phyloP scores from a whole-genome alignment of 768 basidiomycete genomes.

The Lactarius sp. region DNA sequence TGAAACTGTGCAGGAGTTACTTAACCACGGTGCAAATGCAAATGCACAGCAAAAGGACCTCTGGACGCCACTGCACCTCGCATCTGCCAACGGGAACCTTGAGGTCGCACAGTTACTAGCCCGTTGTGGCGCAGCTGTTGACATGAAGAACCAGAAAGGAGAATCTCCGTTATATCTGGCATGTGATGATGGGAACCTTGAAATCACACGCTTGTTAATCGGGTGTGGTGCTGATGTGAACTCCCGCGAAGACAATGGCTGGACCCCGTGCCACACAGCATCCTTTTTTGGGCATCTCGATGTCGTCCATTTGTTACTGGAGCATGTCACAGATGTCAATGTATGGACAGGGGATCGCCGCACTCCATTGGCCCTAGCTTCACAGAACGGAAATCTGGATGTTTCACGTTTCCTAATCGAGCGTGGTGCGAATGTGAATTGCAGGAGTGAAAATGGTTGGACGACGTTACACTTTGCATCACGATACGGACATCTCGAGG shows the following conservation, averaged over 20 bases:
- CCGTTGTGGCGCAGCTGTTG: background rate
- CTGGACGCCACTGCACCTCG: no score
- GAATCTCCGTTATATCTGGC: background rate
- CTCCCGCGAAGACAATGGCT: background rate
- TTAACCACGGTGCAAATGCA: background rate
- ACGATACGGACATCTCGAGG: background rate
- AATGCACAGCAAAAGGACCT: background rate
- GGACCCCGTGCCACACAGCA: background rate
- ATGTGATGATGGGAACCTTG: background rate
- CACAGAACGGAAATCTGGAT: background rate
- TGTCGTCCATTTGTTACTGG: background rate
- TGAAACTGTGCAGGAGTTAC: background rate
- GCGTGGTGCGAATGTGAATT: background rate
- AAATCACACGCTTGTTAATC: background rate
- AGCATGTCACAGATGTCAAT: background rate
- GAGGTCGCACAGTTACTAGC: background rate
- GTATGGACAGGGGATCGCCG: fast-evolving
- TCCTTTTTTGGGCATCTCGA: background rate
- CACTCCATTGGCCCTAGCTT: background rate
- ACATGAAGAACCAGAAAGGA: background rate
- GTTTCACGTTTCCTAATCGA: background rate
- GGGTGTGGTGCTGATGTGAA: background rate
- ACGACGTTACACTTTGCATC: background rate
- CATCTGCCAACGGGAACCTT: no score
- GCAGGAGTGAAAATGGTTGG: background rate